Evolutionary conservation across 106 monocot genomes (phyloP).

Genomic region (Dendrobium chrysotoxum): DNA sequence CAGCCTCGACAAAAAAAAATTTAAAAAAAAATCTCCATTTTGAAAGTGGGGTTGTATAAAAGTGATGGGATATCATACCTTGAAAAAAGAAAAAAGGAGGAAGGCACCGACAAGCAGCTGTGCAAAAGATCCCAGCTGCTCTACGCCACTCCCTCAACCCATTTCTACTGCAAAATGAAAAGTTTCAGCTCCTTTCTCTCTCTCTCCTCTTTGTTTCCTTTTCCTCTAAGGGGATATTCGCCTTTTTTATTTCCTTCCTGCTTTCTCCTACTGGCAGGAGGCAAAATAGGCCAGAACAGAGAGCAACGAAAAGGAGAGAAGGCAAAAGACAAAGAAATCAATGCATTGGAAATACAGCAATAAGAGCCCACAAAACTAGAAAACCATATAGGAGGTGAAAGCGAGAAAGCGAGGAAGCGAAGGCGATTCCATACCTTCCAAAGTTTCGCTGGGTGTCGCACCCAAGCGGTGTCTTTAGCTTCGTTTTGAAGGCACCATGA

Average conservation of each 20-base stretch:
- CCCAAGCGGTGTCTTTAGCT: background rate
- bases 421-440: constrained; percentile 5
- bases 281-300: background rate
- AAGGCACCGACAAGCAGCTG: constrained; percentile 4
- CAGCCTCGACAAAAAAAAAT: background rate
- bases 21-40: background rate
- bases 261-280: background rate
- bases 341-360: constrained; percentile 5
- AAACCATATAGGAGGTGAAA: background rate
- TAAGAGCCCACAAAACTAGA: background rate
- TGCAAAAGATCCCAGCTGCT: background rate
- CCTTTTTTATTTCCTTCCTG: background rate
- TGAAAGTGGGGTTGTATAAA: background rate
- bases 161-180: background rate
- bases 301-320: background rate
- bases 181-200: background rate
- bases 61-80: background rate
- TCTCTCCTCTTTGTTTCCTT: background rate
- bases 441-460: background rate
- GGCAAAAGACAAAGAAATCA: background rate
- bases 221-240: background rate
- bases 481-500: background rate
- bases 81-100: background rate
- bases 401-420: background rate
- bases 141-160: background rate